phyloP scores from a whole-genome alignment of 768 basidiomycete species.

The Amanita jacksonii region DNA sequence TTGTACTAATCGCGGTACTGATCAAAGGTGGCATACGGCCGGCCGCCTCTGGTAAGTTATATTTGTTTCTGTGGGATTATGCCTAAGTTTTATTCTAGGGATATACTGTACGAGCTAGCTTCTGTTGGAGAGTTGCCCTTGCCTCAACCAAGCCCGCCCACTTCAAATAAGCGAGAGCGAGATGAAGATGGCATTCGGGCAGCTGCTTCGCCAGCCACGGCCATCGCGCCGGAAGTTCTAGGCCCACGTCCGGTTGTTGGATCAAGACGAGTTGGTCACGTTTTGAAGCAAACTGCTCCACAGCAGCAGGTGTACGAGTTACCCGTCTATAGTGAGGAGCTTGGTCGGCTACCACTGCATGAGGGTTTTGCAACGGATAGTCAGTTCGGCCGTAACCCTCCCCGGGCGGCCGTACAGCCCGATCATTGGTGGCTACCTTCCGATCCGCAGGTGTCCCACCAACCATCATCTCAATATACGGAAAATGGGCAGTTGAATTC shows the following conservation, averaged over 20 bases:
- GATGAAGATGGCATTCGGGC: conserved; percentile 34
- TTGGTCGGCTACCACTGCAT: conserved; percentile 42
- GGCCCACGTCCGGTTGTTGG: conserved; percentile 4
- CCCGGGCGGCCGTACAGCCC: conserved; percentile 4
- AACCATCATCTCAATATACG: not conserved
- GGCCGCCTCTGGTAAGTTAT: conserved; percentile 33
- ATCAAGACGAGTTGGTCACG: conserved; percentile 5
- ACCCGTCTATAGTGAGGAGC: conserved; percentile 53
- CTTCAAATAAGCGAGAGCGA: conserved; percentile 52
- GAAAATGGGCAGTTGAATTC: not conserved
- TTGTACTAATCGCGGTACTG: not conserved
- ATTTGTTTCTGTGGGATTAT: conserved; percentile 13
- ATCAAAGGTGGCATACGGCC: conserved; percentile 27
- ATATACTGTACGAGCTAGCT: conserved; percentile 64
- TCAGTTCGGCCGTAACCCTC: conserved; percentile 1
- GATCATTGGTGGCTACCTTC: not conserved
- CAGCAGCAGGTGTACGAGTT: conserved; percentile 20
- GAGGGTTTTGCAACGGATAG: conserved; percentile 16
- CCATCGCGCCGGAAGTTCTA: conserved; percentile 7
- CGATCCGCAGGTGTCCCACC: not conserved
- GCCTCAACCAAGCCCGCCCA: conserved; percentile 42
- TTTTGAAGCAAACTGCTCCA: not conserved
- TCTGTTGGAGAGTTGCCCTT: conserved; percentile 63
- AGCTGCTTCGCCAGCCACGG: conserved; percentile 4
- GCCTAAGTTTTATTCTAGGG: conserved; percentile 33